These are phyloP conservation scores for Boletus mariae DNA, from an alignment of 1,284 basidiomycete genomes.

Conservation along the genomic window DNA sequence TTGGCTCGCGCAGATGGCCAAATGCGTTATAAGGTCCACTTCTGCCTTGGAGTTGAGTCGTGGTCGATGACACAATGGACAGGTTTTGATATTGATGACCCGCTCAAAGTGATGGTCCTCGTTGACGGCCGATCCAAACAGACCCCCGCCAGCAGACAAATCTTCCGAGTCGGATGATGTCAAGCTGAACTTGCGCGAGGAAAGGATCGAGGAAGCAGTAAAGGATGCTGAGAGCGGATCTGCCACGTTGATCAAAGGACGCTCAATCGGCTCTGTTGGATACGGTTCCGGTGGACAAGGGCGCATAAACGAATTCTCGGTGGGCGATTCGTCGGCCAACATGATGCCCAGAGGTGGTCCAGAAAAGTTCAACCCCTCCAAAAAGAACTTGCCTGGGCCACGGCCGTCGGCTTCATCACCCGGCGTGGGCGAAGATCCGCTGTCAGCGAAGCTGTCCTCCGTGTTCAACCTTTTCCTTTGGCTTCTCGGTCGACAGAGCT, in stretches of 20 bases:
- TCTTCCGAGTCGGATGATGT: slow-evolving; percentile 48
- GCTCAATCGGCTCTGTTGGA: slow-evolving; percentile 45
- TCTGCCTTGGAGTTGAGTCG: slow-evolving; percentile 84
- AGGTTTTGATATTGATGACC: slow-evolving; percentile 92
- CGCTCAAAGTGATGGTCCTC: slow-evolving; percentile 66
- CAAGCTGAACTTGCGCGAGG: slow-evolving; percentile 31
- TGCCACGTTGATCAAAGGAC: slow-evolving; percentile 37
- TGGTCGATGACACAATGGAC: slow-evolving; percentile 90
- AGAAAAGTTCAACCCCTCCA: slow-evolving; percentile 63
- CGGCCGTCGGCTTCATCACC: slow-evolving; percentile 24
- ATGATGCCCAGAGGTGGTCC: slow-evolving; percentile 44
- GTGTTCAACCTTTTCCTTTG: slow-evolving; percentile 64
- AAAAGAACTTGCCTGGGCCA: slow-evolving; percentile 23
- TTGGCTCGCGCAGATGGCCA: slow-evolving; percentile 90
- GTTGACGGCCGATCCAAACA: slow-evolving; percentile 3
- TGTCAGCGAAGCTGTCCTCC: slow-evolving; percentile 37
- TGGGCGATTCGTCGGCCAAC: slow-evolving; percentile 26
- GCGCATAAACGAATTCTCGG: slow-evolving; percentile 14
- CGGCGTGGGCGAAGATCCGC: slow-evolving; percentile 43
- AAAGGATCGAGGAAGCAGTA: slow-evolving; percentile 11
- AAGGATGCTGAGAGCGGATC: slow-evolving; percentile 25
- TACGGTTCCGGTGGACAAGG: slow-evolving; percentile 26
- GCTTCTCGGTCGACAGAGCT: slow-evolving; percentile 66
- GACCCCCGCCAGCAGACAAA: slow-evolving; percentile 17
- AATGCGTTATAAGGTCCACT: slow-evolving; percentile 88